Base-by-base conservation (phyloP, 78 protist genomes). In the Parvularia atlantis region DNA sequence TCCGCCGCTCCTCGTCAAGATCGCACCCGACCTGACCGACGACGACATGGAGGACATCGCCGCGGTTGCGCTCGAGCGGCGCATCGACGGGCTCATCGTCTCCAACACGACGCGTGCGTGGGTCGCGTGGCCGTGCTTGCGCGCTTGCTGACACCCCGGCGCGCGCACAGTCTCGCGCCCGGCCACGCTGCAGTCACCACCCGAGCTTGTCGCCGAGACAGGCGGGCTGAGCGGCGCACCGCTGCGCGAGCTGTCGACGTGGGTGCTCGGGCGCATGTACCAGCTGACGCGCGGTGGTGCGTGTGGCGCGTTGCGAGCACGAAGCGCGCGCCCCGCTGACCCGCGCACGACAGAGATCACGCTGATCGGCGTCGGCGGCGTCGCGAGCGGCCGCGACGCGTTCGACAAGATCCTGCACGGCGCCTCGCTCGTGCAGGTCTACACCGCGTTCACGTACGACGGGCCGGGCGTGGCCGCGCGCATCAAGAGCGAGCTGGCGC, bases 1-100 rank as follows among this genome's bases (percentile, higher is more conserved):
- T 22, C 87, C 81, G 22, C 93, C 93, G 26, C 39, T 89, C n/a
- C 43, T 89, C 33, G 76, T 89, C 13, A 89, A 89, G 66, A 76
- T 89, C n/a, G 90, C 93, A 2, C 93, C 93, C 5, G 93, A 89
- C 52, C 43, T 89, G 33, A 52, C 0, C 56, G 50, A n/a, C 17
- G 48, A 19, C 1, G 80, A 75, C 6, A 35, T 71, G 39, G 17
- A 73, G 22, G 90, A 81, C 69, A 71, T 89, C 9, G 80, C 82
- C 48, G 60, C 56, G 30, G 87, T 79, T 46, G 76, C 52, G 22
- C 0, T 31, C 30, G 60, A 1, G 46, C 6, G n/a, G 13, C 7
- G 28, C 20, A 60, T 88, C 6, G 91, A 85, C 43, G 94, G 91
- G 36, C 10, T 86, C 37, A 76, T 86, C 40, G 80, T 89, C 20